phyloP scores from a whole-genome alignment of 495 filamentous ascomycete species.

The Lichenothelia convexa region DNA sequence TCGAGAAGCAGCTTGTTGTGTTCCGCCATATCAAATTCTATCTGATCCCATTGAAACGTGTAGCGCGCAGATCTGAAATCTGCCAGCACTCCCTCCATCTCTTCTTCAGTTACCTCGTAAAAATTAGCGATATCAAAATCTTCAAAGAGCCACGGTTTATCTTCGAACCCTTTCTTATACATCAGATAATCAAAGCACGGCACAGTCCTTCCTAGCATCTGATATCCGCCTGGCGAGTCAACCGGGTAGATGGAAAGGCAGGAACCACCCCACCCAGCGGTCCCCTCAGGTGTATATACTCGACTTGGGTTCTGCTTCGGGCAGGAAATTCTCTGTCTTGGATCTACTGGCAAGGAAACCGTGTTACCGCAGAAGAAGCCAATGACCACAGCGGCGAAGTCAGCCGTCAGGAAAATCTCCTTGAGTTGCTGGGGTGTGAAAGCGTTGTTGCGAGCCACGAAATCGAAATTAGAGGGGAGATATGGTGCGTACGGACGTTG shows the following conservation, averaged over 20 bases:
- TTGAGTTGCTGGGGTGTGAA: conserved; percentile 28
- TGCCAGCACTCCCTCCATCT: conserved; percentile 14
- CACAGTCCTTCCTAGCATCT: conserved; percentile 35
- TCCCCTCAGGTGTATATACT: conserved; percentile 37
- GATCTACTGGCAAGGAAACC: conserved; percentile 36
- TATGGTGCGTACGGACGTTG: conserved; percentile 40
- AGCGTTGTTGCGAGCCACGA: conserved; percentile 39
- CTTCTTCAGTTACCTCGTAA: conserved; percentile 31
- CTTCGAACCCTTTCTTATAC: conserved; percentile 27
- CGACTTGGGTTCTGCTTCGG: conserved; percentile 43
- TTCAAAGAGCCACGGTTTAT: conserved; percentile 35
- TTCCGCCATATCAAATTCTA: conserved; percentile 33
- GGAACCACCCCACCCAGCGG: conserved; percentile 34
- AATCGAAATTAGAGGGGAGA: conserved; percentile 37
- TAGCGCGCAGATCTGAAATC: conserved; percentile 24
- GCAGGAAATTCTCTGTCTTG: conserved; percentile 30
- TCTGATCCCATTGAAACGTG: conserved; percentile 28
- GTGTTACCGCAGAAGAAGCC: conserved; percentile 40
- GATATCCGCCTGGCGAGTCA: conserved; percentile 40
- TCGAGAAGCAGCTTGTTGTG: conserved; percentile 28
- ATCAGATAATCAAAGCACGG: conserved; percentile 37
- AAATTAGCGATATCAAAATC: conserved; percentile 40
- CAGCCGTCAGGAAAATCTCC: conserved; percentile 27
- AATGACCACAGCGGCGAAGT: conserved; percentile 34
- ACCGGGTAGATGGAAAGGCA: conserved; percentile 38